phyloP scores from a whole-genome alignment of 306 rosid genomes.

The Lupinus albus region DNA sequence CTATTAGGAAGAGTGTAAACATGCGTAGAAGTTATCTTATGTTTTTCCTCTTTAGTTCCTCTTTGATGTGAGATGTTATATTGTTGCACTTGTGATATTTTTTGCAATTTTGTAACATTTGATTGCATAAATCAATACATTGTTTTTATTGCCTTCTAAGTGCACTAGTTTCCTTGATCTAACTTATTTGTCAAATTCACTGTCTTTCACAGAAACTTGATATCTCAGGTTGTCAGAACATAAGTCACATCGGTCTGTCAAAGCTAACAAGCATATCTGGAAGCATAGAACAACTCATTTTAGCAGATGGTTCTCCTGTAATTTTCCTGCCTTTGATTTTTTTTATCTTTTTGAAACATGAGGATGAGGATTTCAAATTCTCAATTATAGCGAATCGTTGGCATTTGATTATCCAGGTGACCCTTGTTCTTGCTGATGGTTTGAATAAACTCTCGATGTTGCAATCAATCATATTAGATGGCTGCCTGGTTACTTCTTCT shows the following conservation, averaged over 20 bases:
- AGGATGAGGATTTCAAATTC: slow-evolving; percentile 12
- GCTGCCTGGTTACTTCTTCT: slow-evolving; percentile 59
- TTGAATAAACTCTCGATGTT: slow-evolving; percentile 65
- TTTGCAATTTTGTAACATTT: slow-evolving; percentile 12
- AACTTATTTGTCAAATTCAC: slow-evolving; percentile 32
- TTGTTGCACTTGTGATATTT: slow-evolving; percentile 8
- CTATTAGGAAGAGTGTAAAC: slow-evolving; percentile 7
- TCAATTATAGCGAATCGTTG: slow-evolving; percentile 32
- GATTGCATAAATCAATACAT: not conserved
- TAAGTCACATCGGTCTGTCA: slow-evolving; percentile 71
- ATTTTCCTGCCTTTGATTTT: slow-evolving; percentile 37
- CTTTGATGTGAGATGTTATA: not conserved
- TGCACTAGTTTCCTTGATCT: slow-evolving; percentile 27
- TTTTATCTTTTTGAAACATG: not conserved
- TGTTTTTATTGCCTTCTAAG: not conserved
- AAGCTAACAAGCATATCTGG: slow-evolving; percentile 54
- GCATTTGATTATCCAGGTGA: slow-evolving; percentile 64
- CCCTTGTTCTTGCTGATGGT: slow-evolving; percentile 66
- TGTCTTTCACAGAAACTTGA: slow-evolving; percentile 73
- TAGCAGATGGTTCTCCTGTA: slow-evolving; percentile 82
- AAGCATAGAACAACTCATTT: slow-evolving; percentile 64
- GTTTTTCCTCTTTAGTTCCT: not conserved
- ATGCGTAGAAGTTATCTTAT: not conserved
- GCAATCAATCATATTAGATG: slow-evolving; percentile 80
- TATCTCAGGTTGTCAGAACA: slow-evolving; percentile 77